Evolutionary conservation across 176 grass and related monocot genomes (phyloP).

Genomic region (Rhipidocladum racemiflorum): DNA sequence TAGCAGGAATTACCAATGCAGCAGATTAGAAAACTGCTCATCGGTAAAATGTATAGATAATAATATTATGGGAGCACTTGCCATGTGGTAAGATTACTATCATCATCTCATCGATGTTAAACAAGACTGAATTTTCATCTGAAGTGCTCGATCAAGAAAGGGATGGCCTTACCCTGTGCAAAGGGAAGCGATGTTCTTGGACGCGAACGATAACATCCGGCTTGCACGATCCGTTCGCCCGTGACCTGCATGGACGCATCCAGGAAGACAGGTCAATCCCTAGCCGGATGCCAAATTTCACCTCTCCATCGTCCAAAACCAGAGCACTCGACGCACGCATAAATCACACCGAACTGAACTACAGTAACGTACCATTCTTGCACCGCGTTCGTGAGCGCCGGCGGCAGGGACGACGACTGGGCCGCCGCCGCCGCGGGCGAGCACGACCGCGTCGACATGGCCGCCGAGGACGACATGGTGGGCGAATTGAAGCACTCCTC

Average conservation of each 20-base stretch:
- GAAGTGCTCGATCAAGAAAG: not conserved
- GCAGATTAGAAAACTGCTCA: not conserved
- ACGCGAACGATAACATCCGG: conserved; percentile 73
- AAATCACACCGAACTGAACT: not conserved
- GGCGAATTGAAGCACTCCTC: conserved; percentile 62
- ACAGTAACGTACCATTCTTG: conserved; percentile 51
- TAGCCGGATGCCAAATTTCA: not conserved
- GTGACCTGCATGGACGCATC: conserved; percentile 42
- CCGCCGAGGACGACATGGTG: conserved; percentile 38
- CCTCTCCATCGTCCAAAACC: not conserved
- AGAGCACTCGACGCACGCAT: not conserved
- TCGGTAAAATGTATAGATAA: not conserved
- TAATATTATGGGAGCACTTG: not conserved
- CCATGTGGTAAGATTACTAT: not conserved
- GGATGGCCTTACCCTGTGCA: conserved; percentile 68
- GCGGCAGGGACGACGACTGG: conserved; percentile 23
- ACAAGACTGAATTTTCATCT: not conserved
- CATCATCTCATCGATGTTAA: not conserved
- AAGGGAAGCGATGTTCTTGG: conserved; percentile 52
- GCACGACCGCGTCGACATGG: conserved; percentile 35
- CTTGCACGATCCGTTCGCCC: conserved; percentile 51
- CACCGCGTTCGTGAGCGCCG: conserved; percentile 49
- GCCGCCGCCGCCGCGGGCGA: not conserved
- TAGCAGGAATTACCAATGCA: not conserved
- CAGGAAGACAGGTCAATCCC: not conserved